A percentile compares a stretch with the other conserved stretches of the same genome.
These are phyloP conservation scores for Trichoderma sp. DNA, from an alignment of 2,329 filamentous ascomycete genomes.

Conservation along the genomic window DNA sequence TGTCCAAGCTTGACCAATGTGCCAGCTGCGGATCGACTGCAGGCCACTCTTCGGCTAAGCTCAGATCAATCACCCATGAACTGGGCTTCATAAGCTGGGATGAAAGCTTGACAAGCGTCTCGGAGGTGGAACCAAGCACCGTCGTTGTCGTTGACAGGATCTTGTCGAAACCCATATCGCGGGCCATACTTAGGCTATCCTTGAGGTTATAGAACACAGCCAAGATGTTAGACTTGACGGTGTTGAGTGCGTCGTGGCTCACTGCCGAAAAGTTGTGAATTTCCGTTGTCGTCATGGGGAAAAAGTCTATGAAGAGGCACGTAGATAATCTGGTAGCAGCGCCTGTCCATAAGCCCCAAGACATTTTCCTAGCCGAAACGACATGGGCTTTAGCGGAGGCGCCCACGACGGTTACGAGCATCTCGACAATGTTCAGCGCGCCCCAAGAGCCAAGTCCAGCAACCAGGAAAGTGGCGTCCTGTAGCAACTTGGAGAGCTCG, in stretches of 20 bases:
- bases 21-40: slow-evolving; percentile 59
- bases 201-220: slow-evolving; percentile 44
- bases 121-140: slow-evolving; percentile 21
- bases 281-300: slow-evolving; percentile 58
- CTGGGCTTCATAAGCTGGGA: slow-evolving; percentile 47
- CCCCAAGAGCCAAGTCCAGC: slow-evolving; percentile 56
- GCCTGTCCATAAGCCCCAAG: slow-evolving; percentile 45
- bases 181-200: slow-evolving; percentile 44
- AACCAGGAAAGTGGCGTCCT: slow-evolving; percentile 71
- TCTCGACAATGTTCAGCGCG: slow-evolving; percentile 42
- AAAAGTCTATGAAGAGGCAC: slow-evolving; percentile 52
- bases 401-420: slow-evolving; percentile 39
- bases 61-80: slow-evolving; percentile 61
- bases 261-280: slow-evolving; percentile 76
- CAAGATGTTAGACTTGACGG: slow-evolving; percentile 57
- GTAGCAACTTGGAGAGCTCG: slow-evolving; percentile 72
- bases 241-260: slow-evolving; percentile 69
- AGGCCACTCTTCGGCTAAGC: slow-evolving; percentile 41
- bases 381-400: slow-evolving; percentile 35
- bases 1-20: slow-evolving; percentile 66
- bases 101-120: slow-evolving; percentile 26
- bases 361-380: slow-evolving; percentile 39
- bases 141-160: slow-evolving; percentile 17
- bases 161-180: slow-evolving; percentile 44
- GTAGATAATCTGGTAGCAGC: slow-evolving; percentile 51